phyloP scores from a whole-genome alignment of 1,284 basidiomycete species.

The Ganoderma sinense region DNA sequence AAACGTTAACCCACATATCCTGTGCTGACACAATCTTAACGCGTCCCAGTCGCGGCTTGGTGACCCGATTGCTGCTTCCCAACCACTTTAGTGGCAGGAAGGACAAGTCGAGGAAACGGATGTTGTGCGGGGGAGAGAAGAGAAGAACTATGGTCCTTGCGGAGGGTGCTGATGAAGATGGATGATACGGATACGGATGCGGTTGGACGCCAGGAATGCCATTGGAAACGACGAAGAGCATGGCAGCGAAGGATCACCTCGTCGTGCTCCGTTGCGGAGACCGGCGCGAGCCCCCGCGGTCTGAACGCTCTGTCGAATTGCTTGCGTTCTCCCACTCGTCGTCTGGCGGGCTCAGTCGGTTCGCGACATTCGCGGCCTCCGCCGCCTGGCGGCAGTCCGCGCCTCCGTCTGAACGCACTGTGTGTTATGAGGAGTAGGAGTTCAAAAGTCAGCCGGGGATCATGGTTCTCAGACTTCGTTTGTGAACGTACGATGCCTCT shows the following conservation, averaged over 20 bases:
- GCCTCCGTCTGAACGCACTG: constrained; percentile 84
- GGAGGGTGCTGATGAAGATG: constrained; percentile 12
- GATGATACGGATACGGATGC: constrained; percentile 4
- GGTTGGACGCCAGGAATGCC: constrained; percentile 3
- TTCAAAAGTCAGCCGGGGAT: constrained; percentile 25
- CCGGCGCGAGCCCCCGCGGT: constrained; percentile 32
- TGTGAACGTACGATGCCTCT: constrained; percentile 46
- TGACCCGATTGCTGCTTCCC: background rate
- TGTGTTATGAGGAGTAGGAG: constrained; percentile 13
- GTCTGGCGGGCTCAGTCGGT: constrained; percentile 38
- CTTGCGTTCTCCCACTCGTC: constrained; percentile 42
- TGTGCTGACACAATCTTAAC: constrained; percentile 1
- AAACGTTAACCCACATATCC: background rate
- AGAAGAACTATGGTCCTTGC: constrained; percentile 3
- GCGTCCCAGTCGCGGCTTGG: background rate
- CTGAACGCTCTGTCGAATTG: constrained; percentile 37
- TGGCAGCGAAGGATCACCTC: constrained; percentile 20
- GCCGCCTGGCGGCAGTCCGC: constrained; percentile 66
- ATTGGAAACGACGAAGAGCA: background rate
- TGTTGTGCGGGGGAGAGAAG: constrained; percentile 18
- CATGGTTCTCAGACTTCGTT: constrained; percentile 17
- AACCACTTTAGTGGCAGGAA: background rate
- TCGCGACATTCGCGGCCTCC: constrained; percentile 38
- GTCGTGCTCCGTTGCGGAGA: constrained; percentile 24
- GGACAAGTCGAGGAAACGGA: constrained; percentile 5